Conservation (phyloP, 192 early-diverging fungal genomes). For the Backusella liffmaniae region DNA sequence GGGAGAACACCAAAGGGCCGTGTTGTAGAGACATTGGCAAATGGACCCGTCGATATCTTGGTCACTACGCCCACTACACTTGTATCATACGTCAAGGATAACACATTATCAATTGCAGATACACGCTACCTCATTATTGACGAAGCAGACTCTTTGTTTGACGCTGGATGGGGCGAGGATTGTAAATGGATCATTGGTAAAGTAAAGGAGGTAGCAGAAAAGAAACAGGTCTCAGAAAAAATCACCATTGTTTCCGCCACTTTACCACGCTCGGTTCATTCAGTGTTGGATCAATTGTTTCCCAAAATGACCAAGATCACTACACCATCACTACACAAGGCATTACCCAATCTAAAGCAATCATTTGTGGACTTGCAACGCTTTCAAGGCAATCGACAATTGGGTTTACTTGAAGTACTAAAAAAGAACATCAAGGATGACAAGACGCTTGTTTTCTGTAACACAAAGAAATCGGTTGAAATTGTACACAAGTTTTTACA, state of each 20-base stretch:
- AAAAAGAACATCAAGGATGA: constrained; percentile 59
- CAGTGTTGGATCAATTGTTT: constrained; percentile 51
- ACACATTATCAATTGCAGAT: constrained; percentile 58
- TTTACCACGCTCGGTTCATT: constrained; percentile 65
- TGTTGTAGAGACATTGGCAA: constrained; percentile 46
- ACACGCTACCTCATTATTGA: constrained; percentile 79
- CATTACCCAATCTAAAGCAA: constrained; percentile 73
- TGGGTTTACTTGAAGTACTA: constrained; percentile 70
- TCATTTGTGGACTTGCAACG: constrained; percentile 73
- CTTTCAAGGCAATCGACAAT: constrained; percentile 67
- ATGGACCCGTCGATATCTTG: constrained; percentile 79
- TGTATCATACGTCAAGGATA: constrained; percentile 49
- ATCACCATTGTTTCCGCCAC: constrained; percentile 71
- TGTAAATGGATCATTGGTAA: constrained; percentile 54
- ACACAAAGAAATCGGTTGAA: constrained; percentile 63
- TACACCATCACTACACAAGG: constrained; percentile 78
- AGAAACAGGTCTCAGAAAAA: constrained; percentile 45
- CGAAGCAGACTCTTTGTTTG: constrained; percentile 94
- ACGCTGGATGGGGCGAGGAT: constrained; percentile 72
- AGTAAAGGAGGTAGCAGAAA: constrained; percentile 39
- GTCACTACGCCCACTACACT: constrained; percentile 82
- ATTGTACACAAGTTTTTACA: constrained; percentile 54
- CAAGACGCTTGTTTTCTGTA: constrained; percentile 87
- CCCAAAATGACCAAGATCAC: constrained; percentile 67
- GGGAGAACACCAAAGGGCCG: constrained; percentile 43